Conservation (phyloP, 169 alveolate genomes). For the Plasmodium fragile region DNA sequence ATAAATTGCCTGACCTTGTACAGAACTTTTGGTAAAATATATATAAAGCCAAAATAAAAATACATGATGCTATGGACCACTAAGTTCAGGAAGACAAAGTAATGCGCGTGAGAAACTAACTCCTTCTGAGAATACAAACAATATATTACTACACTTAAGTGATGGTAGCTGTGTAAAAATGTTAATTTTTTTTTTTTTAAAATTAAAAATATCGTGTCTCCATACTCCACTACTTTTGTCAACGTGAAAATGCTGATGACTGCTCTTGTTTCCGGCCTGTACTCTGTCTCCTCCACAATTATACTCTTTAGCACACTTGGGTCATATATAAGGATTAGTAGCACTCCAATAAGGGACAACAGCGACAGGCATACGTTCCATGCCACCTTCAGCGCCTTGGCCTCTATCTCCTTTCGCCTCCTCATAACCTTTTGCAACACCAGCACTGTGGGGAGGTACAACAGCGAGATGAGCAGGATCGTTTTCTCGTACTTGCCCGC, state of each 20-base stretch:
- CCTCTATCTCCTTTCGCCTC: slow-evolving; percentile 49
- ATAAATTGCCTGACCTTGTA: slow-evolving; percentile 23
- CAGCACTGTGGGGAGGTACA: slow-evolving; percentile 79
- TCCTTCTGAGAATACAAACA: slow-evolving; percentile 83
- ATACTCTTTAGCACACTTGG: slow-evolving; percentile 16
- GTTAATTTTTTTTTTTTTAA: slow-evolving; percentile 80
- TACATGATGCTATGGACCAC: slow-evolving; percentile 84
- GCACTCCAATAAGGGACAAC: slow-evolving; percentile 32
- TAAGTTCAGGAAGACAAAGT: slow-evolving; percentile 81
- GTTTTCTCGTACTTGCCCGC: slow-evolving; percentile 56
- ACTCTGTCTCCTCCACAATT: slow-evolving; percentile 59
- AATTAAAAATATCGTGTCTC: slow-evolving; percentile 81
- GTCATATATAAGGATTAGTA: slow-evolving; percentile 33
- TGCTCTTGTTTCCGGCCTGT: slow-evolving; percentile 77
- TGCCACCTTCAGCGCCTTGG: slow-evolving; percentile 9
- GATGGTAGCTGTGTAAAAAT: slow-evolving; percentile 84
- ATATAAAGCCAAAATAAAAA: slow-evolving; percentile 80
- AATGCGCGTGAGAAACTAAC: slow-evolving; percentile 82
- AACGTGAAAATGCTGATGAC: slow-evolving; percentile 80
- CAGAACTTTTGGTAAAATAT: slow-evolving; percentile 28
- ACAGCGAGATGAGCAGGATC: slow-evolving; percentile 47
- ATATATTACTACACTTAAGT: slow-evolving; percentile 82
- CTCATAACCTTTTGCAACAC: slow-evolving; percentile 74
- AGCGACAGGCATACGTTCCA: slow-evolving; percentile 55
- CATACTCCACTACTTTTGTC: slow-evolving; percentile 83